Evolutionary conservation across 2,329 filamentous ascomycete genomes (phyloP).

Genomic region (Dendrostoma leiphaemia): DNA sequence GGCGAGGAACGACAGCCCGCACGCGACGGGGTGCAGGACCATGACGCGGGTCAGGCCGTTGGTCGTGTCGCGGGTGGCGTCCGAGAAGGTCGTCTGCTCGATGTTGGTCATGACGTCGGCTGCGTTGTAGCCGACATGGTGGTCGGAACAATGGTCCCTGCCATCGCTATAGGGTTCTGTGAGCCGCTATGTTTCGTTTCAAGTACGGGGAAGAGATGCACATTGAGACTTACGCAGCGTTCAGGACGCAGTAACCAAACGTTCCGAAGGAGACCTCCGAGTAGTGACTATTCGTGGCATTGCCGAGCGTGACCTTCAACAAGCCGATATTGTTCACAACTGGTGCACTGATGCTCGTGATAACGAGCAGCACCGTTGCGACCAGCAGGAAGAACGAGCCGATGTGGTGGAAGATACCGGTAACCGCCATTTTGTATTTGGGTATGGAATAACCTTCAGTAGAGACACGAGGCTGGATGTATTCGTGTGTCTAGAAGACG

Average conservation of each 20-base stretch:
- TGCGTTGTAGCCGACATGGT: slow-evolving; percentile 55
- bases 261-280: slow-evolving; percentile 51
- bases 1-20: slow-evolving; percentile 55
- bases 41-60: slow-evolving; percentile 55
- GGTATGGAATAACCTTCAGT: background rate
- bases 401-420: slow-evolving; percentile 52
- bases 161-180: slow-evolving; percentile 18
- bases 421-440: slow-evolving; percentile 42
- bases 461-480: background rate
- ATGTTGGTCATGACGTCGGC: slow-evolving; percentile 40
- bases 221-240: slow-evolving; percentile 21
- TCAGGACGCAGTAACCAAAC: slow-evolving; percentile 54
- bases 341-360: slow-evolving; percentile 58
- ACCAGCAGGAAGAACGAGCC: slow-evolving; percentile 57
- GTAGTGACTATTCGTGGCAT: slow-evolving; percentile 31
- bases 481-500: no score
- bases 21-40: slow-evolving; percentile 62
- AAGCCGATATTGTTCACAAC: slow-evolving; percentile 55
- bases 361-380: slow-evolving; percentile 53
- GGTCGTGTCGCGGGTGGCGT: slow-evolving; percentile 41
- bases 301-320: slow-evolving; percentile 48
- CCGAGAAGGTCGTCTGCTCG: slow-evolving; percentile 39
- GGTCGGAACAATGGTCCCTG: slow-evolving; percentile 46
- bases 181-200: background rate
- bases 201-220: background rate